Base-by-base conservation (phyloP, 75 land plant genomes). In the Pinus albicaulis region DNA sequence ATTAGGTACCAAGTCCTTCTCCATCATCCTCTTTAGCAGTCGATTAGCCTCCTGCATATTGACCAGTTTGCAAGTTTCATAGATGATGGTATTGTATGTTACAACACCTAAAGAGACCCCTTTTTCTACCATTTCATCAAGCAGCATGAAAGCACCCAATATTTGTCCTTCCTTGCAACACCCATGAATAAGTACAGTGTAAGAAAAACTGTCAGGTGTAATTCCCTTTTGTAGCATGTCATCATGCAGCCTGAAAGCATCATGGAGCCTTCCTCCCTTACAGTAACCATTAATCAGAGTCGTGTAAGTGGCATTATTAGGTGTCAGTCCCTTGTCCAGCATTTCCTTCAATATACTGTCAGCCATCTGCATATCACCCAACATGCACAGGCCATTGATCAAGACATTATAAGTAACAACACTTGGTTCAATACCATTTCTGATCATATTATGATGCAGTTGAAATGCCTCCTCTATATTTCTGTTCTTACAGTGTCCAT, bases 351-450 rank as follows among this genome's bases (percentile, higher is more conserved):
- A 81, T 26, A 85, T 53, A 25, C 81, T 64, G 56, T 61, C 63
- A 22, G 90, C 92, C 38, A 60, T 82, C 55, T 81, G 80, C 59
- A 83, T 36, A 14, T 82, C 75, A 71, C 84, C 92, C 55, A 69
- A 77, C 61, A 71, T 86, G 80, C 73, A 91, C 31, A 89, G 80
- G 1, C 94, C 92, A 86, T 87, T 79, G 36, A 93, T 86, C 82
- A 93, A 68, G 25, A 84, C 78, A 82, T 91, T 93, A 74, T 87
- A 93, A 17, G 87, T 92, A 48, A 84, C 84, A 20, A 89, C 79
- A 70, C 83, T 93, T 64, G 96, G 88, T n/a, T 82, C 74, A 62
- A 92, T 75, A 25, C 89, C 90, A 17, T 78, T 84, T 26, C 61
- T 62, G 34, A 62, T 52, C 94, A 91, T 89, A 70, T 93, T 84